A percentile compares a stretch with the other conserved stretches of the same genome.
Conservation (phyloP, 2,329 filamentous ascomycete species). For the Chaetomium olivaceum region DNA sequence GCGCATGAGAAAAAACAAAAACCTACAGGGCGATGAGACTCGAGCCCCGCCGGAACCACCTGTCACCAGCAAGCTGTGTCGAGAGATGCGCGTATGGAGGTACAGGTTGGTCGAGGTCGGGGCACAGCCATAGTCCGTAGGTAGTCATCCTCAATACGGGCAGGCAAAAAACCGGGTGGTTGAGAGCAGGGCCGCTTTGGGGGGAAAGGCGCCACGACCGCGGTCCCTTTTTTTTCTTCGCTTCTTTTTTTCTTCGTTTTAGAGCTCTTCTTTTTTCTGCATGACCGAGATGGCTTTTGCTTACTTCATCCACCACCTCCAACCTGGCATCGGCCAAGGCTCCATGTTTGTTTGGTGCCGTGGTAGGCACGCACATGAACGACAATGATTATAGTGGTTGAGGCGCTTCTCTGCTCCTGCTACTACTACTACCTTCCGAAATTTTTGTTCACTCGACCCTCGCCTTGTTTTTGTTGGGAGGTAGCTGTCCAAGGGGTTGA, state of each 20-base stretch:
- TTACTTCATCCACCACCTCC: slow-evolving; percentile 35
- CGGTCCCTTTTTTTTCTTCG: slow-evolving; percentile 45
- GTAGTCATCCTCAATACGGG: slow-evolving; percentile 23
- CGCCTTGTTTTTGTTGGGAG: slow-evolving; percentile 1
- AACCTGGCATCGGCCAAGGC: slow-evolving; percentile 21
- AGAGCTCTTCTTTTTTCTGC: slow-evolving; percentile 45
- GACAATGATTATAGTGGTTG: slow-evolving; percentile 6
- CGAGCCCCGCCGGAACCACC: slow-evolving; percentile 20
- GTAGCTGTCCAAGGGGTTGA: background rate
- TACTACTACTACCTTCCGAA: slow-evolving; percentile 26
- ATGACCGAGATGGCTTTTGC: slow-evolving; percentile 54
- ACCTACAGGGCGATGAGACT: slow-evolving; percentile 17
- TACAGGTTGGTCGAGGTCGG: slow-evolving; percentile 10
- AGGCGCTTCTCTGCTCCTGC: slow-evolving; percentile 17
- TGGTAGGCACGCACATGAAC: slow-evolving; percentile 28
- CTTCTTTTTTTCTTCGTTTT: slow-evolving; percentile 47
- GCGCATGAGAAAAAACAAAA: slow-evolving; percentile 8
- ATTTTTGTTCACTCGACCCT: slow-evolving; percentile 8
- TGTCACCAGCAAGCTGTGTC: slow-evolving; percentile 24
- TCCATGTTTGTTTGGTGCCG: slow-evolving; percentile 18
- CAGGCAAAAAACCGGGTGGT: slow-evolving; percentile 25
- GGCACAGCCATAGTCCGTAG: slow-evolving; percentile 20
- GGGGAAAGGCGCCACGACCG: slow-evolving; percentile 16
- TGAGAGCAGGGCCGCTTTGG: slow-evolving; percentile 28
- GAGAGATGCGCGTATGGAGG: slow-evolving; percentile 24